Evolutionary conservation across 257 asterid species (phyloP).

Genomic region (Prunella vulgaris): DNA sequence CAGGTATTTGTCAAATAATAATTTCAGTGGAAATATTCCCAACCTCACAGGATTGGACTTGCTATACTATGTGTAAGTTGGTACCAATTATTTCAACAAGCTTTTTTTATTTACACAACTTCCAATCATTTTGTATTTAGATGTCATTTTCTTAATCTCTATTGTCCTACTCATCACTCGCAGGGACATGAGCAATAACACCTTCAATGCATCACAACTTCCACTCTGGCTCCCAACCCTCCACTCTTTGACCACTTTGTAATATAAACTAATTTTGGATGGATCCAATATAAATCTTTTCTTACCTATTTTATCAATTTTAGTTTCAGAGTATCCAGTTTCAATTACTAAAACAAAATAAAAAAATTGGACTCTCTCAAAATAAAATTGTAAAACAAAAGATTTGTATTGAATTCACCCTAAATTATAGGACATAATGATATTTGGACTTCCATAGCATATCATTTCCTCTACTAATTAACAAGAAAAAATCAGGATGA

Average conservation of each 20-base stretch:
- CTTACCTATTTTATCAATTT: too few species aligned
- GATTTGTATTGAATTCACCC: too few species aligned
- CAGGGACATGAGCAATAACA: conserved; percentile 95
- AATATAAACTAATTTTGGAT: too few species aligned
- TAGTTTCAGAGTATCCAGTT: too few species aligned
- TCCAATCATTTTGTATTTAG: neutral
- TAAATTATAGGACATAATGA: too few species aligned
- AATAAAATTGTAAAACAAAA: too few species aligned
- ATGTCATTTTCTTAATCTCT: neutral
- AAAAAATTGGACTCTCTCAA: too few species aligned
- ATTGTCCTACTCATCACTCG: conserved; percentile 5
- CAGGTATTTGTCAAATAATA: conserved; percentile 75
- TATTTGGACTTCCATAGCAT: too few species aligned
- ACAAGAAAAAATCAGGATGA: conserved; percentile 39
- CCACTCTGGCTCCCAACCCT: conserved; percentile 61
- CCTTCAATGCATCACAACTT: conserved; percentile 50
- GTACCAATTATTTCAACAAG: neutral
- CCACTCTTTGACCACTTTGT: conserved; percentile 76
- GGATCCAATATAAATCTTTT: too few species aligned
- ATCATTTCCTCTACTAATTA: conserved; percentile 11
- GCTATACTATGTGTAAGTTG: conserved; percentile 57
- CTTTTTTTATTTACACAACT: neutral
- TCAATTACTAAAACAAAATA: too few species aligned
- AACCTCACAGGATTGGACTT: conserved; percentile 50
- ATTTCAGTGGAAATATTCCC: conserved; percentile 58